Evolutionary conservation across 768 basidiomycete species (phyloP).

Genomic region (Pisolithus tinctorius): DNA sequence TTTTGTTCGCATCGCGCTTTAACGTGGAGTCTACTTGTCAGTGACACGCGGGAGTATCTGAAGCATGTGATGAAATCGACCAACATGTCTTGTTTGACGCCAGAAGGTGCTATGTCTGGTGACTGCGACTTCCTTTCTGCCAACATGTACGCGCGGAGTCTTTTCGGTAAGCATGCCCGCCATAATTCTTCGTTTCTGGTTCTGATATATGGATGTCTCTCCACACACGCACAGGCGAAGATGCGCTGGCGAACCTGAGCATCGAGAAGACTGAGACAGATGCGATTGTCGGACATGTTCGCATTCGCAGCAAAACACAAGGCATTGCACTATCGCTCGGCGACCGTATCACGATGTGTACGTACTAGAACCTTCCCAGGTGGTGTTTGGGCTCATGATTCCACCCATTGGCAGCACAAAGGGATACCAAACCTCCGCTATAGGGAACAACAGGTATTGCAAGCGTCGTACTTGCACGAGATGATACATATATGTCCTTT

Average conservation of each 20-base stretch:
- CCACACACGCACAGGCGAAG: constrained; percentile 60
- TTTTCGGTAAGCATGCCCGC: constrained; percentile 66
- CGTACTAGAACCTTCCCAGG: constrained; percentile 7
- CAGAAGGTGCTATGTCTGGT: constrained; percentile 79
- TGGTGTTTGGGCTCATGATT: too few species aligned
- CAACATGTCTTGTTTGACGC: constrained; percentile 96
- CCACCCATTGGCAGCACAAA: constrained; percentile 29
- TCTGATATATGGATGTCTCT: not conserved
- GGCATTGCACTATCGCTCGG: constrained; percentile 93
- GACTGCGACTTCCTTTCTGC: constrained; percentile 97
- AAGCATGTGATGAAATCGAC: constrained; percentile 94
- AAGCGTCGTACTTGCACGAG: too few species aligned
- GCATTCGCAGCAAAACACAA: constrained; percentile 96
- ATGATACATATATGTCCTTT: too few species aligned
- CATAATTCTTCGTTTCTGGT: not conserved
- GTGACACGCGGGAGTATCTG: constrained; percentile 84
- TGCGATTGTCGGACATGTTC: constrained; percentile 84
- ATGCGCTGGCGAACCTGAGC: constrained; percentile 91
- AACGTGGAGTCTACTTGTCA: constrained; percentile 18
- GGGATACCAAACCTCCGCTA: constrained; percentile 32
- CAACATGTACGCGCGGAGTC: constrained; percentile 91
- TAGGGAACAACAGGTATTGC: not conserved
- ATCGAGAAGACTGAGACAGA: constrained; percentile 83
- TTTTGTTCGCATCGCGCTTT: constrained; percentile 2
- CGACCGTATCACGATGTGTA: constrained; percentile 73